These are phyloP conservation scores for Pleomassaria siparia DNA, from an alignment of 2,329 filamentous ascomycete species.

Conservation along the genomic window DNA sequence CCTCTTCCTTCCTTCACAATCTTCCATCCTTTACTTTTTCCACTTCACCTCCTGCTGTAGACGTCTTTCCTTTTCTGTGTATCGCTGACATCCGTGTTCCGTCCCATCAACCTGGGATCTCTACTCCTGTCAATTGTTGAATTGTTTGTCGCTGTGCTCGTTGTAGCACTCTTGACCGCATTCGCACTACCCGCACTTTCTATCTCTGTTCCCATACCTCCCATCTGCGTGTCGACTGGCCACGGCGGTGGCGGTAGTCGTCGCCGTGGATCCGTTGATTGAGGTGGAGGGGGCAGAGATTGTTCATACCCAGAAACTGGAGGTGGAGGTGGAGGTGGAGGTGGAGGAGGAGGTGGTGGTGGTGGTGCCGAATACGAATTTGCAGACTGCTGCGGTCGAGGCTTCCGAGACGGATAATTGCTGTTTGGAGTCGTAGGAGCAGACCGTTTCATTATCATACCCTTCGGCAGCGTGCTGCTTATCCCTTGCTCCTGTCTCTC, in stretches of 20 bases:
- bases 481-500: not conserved
- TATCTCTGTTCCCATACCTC: not conserved
- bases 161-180: not conserved
- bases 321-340: too few species aligned
- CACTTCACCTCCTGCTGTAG: not conserved
- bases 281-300: not conserved
- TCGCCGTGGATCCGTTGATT: not conserved
- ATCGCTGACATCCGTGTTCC: not conserved
- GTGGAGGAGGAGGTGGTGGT: too few species aligned
- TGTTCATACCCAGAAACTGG: not conserved
- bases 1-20: not conserved
- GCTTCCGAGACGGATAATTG: too few species aligned
- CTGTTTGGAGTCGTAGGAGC: not conserved
- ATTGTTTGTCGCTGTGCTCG: not conserved
- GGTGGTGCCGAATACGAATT: too few species aligned
- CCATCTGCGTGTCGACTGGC: not conserved
- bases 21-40: too few species aligned
- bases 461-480: not conserved
- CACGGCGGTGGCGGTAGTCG: not conserved
- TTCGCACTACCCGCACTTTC: not conserved
- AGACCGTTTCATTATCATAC: not conserved
- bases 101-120: conserved; percentile 4
- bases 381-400: too few species aligned
- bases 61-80: too few species aligned
- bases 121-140: not conserved